A percentile compares a stretch with the other conserved stretches of the same genome.
Evolutionary conservation across 2,329 filamentous ascomycete species (phyloP).

Genomic region (Alternaria brassicae): DNA sequence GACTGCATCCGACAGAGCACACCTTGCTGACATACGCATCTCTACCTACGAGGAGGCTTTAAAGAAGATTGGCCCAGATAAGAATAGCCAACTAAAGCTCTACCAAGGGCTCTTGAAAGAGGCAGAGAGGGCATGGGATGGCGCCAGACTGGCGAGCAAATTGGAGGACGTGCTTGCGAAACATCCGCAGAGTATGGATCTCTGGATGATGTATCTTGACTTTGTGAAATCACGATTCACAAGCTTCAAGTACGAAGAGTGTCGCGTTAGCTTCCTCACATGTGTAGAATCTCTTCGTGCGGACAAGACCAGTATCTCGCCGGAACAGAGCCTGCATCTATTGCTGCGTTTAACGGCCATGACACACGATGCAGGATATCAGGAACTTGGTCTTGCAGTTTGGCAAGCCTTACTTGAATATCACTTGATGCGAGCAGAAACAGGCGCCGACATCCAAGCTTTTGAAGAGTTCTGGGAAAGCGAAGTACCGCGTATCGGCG

Average conservation of each 20-base stretch:
- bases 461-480: slow-evolving; percentile 88
- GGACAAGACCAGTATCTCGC: background rate
- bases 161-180: slow-evolving; percentile 70
- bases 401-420: slow-evolving; percentile 87
- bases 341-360: slow-evolving; percentile 78
- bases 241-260: slow-evolving; percentile 71
- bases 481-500: slow-evolving; percentile 80
- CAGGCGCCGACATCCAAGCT: slow-evolving; percentile 32
- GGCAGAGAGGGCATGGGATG: slow-evolving; percentile 76
- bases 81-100: slow-evolving; percentile 64
- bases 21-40: slow-evolving; percentile 79
- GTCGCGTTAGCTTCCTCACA: slow-evolving; percentile 65
- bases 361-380: slow-evolving; percentile 77
- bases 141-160: slow-evolving; percentile 64
- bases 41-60: slow-evolving; percentile 82
- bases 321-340: slow-evolving; percentile 64
- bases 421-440: slow-evolving; percentile 69
- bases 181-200: slow-evolving; percentile 63
- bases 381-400: slow-evolving; percentile 75
- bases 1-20: slow-evolving; percentile 68
- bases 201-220: slow-evolving; percentile 79
- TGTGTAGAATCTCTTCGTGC: slow-evolving; percentile 58
- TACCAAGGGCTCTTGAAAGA: slow-evolving; percentile 75
- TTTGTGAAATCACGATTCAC: slow-evolving; percentile 72
- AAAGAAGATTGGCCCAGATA: slow-evolving; percentile 57